A percentile compares a stretch with the other conserved stretches of the same genome.
phyloP scores from a whole-genome alignment of 192 early-diverging fungal species.

The Coemansia nantahalensis region DNA sequence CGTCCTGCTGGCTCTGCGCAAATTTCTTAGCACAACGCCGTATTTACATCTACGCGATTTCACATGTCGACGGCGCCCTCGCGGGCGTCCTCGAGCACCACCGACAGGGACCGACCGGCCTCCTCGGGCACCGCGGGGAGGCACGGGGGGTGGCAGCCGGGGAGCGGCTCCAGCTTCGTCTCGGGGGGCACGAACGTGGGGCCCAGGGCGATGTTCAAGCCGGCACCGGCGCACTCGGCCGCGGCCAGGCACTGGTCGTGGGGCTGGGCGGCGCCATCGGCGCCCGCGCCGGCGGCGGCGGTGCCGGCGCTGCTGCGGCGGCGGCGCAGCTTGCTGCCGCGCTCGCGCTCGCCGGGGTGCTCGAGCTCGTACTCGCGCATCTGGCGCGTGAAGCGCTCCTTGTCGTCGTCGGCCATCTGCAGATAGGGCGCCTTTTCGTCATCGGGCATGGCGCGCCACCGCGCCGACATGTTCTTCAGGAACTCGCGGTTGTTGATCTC shows the following conservation, averaged over 20 bases:
- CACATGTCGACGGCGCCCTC: slow-evolving; percentile 6
- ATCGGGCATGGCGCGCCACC: slow-evolving; percentile 43
- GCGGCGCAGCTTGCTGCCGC: slow-evolving; percentile 13
- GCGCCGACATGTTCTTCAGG: slow-evolving; percentile 42
- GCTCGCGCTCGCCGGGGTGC: slow-evolving; percentile 31
- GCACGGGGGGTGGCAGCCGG: slow-evolving; percentile 16
- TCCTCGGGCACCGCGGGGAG: slow-evolving; percentile 37
- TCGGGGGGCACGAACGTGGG: slow-evolving; percentile 3
- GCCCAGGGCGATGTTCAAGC: slow-evolving; percentile 11
- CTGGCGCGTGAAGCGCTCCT: slow-evolving; percentile 40
- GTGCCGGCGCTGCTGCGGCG: slow-evolving; percentile 29
- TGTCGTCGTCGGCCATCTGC: slow-evolving; percentile 38
- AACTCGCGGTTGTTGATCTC: slow-evolving; percentile 47
- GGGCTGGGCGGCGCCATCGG: slow-evolving; percentile 2
- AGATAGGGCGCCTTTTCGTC: slow-evolving; percentile 40
- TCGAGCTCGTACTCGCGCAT: slow-evolving; percentile 42
- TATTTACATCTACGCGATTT: neutral
- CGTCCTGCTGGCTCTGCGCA: too few species aligned
- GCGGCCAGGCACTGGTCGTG: neutral
- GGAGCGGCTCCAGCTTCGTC: slow-evolving; percentile 11
- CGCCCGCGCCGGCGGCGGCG: neutral
- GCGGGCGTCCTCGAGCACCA: slow-evolving; percentile 14
- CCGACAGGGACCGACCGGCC: slow-evolving; percentile 15
- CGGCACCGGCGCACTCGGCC: neutral
- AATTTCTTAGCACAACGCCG: too few species aligned